A percentile compares a stretch with the other conserved stretches of the same genome.
Evolutionary conservation across 139 green algal species (phyloP).

Genomic region (Spirogloea muscicola): DNA sequence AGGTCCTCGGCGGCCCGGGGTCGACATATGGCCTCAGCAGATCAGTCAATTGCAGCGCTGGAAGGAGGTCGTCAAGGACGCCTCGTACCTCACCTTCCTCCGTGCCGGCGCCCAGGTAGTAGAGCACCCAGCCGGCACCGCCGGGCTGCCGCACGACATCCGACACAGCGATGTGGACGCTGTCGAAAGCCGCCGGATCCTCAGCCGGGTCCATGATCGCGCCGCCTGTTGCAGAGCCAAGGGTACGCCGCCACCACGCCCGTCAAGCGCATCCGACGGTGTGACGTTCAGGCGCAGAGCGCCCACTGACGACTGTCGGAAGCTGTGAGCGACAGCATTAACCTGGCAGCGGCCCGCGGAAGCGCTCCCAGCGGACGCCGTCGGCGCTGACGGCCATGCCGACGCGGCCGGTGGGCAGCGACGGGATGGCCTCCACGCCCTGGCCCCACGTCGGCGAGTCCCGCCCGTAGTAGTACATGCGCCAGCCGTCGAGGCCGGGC

Average conservation of each 20-base stretch:
- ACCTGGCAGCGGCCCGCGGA: slow-evolving; percentile 7
- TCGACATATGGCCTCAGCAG: no score
- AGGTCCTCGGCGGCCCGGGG: no score
- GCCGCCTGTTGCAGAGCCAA: no score
- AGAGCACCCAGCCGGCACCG: background rate
- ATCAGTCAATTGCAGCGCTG: no score
- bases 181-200: slow-evolving; percentile 7
- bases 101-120: background rate
- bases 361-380: slow-evolving; percentile 11
- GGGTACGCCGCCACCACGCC: no score
- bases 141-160: background rate
- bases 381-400: slow-evolving; percentile 19
- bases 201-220: slow-evolving; percentile 25
- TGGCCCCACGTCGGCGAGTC: slow-evolving; percentile 2
- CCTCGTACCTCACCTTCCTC: slow-evolving; percentile 8
- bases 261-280: no score
- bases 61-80: no score
- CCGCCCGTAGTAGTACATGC: slow-evolving; percentile 38
- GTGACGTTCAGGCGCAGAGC: no score
- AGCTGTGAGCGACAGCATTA: no score
- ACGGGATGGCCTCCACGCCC: slow-evolving; percentile 1
- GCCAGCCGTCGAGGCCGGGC: background rate
- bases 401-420: slow-evolving; percentile 16
- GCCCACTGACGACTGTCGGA: no score
- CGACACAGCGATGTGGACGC: slow-evolving; percentile 17